phyloP scores from a whole-genome alignment of 495 filamentous ascomycete species.

The Trichoderma erinaceum region DNA sequence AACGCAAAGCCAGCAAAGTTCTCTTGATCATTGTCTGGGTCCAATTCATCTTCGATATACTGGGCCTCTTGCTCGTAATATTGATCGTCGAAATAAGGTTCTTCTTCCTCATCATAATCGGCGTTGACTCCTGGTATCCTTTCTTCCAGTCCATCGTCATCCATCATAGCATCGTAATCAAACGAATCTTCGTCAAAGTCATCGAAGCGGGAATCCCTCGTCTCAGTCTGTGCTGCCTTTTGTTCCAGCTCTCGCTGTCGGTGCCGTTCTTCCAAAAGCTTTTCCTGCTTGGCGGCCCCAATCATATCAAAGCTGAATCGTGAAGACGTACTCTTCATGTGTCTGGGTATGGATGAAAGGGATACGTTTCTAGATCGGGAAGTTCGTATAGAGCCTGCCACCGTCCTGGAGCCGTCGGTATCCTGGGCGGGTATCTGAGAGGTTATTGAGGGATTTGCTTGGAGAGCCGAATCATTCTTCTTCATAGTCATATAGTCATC shows the following conservation, averaged over 20 bases:
- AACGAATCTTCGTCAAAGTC: conserved; percentile 63
- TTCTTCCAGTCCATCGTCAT: conserved; percentile 63
- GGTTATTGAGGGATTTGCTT: neutral
- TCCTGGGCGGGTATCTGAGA: neutral
- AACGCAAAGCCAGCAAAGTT: conserved; percentile 50
- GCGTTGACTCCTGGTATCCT: conserved; percentile 61
- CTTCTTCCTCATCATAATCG: conserved; percentile 69
- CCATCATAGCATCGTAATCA: conserved; percentile 64
- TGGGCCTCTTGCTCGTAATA: conserved; percentile 50
- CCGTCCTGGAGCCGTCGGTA: conserved; percentile 1
- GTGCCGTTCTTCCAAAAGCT: conserved; percentile 77
- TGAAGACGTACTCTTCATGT: conserved; percentile 81
- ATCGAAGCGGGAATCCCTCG: conserved; percentile 44
- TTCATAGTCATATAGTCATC: neutral
- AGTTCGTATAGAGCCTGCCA: conserved; percentile 26
- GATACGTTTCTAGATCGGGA: conserved; percentile 28
- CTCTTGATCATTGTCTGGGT: conserved; percentile 45
- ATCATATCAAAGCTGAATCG: conserved; percentile 91
- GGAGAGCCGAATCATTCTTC: neutral
- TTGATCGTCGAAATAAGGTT: conserved; percentile 23
- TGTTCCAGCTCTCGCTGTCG: conserved; percentile 61
- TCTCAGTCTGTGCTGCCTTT: conserved; percentile 29
- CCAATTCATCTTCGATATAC: conserved; percentile 24
- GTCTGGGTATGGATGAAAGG: conserved; percentile 51
- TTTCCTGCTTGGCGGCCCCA: conserved; percentile 75